Percentiles rank a stretch among this genome's conserved stretches.
phyloP scores from a whole-genome alignment of 2,329 filamentous ascomycete species.

The Ceratocystis lukuohia region DNA sequence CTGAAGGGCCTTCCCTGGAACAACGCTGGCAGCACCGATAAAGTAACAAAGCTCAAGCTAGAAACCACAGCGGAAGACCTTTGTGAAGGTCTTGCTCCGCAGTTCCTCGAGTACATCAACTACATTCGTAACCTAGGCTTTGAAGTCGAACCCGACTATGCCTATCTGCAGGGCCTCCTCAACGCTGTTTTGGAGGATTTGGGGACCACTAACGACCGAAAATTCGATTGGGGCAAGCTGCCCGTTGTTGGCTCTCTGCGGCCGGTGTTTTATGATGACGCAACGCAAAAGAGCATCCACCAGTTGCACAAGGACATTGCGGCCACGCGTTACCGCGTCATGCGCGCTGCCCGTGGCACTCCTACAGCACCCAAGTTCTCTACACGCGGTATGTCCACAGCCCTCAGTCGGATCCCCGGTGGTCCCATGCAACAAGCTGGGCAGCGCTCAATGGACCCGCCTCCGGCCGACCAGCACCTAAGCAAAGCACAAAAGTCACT shows the following conservation, averaged over 20 bases:
- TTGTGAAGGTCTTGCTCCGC: slow-evolving; percentile 12
- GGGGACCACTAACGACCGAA: slow-evolving; percentile 12
- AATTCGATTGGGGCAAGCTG: slow-evolving; percentile 15
- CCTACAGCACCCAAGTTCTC: slow-evolving; percentile 9
- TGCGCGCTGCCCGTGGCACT: slow-evolving; percentile 5
- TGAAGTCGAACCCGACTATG: slow-evolving; percentile 16
- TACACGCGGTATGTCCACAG: background rate
- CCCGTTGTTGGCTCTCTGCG: slow-evolving; percentile 11
- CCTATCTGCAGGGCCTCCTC: slow-evolving; percentile 15
- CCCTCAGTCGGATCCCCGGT: background rate
- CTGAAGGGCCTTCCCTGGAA: slow-evolving; percentile 18
- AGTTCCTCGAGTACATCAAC: slow-evolving; percentile 16
- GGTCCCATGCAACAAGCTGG: background rate
- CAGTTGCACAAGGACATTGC: slow-evolving; percentile 13
- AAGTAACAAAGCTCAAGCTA: slow-evolving; percentile 13
- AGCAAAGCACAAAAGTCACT: slow-evolving; percentile 16
- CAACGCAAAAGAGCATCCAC: slow-evolving; percentile 3
- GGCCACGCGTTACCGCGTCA: slow-evolving; percentile 12
- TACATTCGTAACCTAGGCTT: slow-evolving; percentile 15
- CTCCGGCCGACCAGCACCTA: slow-evolving; percentile 16
- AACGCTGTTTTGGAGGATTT: slow-evolving; percentile 5
- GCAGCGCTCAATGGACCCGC: background rate
- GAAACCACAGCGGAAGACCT: slow-evolving; percentile 9
- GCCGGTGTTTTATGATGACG: slow-evolving; percentile 13
- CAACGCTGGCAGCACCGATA: slow-evolving; percentile 9